These are phyloP conservation scores for Aspergillus cavernicola DNA, from an alignment of 495 filamentous ascomycete species.

Conservation along the genomic window DNA sequence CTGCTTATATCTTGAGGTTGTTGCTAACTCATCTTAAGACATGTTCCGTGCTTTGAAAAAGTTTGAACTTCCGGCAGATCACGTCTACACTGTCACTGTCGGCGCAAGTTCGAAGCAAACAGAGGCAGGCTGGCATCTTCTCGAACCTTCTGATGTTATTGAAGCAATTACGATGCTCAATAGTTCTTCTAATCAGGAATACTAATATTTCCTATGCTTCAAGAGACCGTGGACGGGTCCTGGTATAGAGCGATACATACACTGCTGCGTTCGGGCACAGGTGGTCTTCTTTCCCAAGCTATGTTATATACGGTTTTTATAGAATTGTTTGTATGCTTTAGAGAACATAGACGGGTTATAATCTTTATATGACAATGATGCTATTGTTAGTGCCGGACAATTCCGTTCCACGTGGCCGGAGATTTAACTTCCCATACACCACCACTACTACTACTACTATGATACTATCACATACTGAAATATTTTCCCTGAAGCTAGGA, in stretches of 20 bases:
- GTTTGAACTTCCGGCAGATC: constrained; percentile 51
- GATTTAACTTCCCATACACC: too few species aligned
- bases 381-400: background rate
- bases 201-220: constrained; percentile 12
- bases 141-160: constrained; percentile 84
- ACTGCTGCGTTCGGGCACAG: background rate
- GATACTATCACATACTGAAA: too few species aligned
- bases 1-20: background rate
- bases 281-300: background rate
- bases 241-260: background rate
- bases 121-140: constrained; percentile 77
- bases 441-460: too few species aligned
- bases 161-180: constrained; percentile 69
- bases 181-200: constrained; percentile 32
- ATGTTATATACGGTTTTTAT: constrained; percentile 2
- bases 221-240: background rate
- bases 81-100: constrained; percentile 83
- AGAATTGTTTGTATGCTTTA: background rate
- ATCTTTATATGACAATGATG: background rate
- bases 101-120: constrained; percentile 85
- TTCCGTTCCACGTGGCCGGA: background rate
- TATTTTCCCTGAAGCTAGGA: too few species aligned
- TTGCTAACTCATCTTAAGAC: constrained; percentile 29
- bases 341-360: constrained; percentile 1
- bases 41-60: constrained; percentile 65